Percentiles rank a stretch among this genome's conserved stretches.
Conservation (phyloP, 2,329 filamentous ascomycete genomes). For the Lecanicillium sp. region DNA sequence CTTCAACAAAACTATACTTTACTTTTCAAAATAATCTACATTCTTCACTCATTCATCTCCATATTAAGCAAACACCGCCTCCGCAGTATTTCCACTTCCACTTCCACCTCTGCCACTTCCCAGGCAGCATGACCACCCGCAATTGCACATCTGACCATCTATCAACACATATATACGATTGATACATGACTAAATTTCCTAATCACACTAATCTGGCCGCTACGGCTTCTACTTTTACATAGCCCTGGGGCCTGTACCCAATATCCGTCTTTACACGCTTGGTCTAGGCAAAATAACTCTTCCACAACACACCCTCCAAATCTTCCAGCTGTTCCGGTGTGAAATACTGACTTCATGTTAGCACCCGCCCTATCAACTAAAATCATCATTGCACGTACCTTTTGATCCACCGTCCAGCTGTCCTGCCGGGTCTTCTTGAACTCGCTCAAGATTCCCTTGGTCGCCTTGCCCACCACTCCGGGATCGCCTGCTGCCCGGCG, state of each 20-base stretch:
- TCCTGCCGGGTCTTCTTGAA: slow-evolving; percentile 99
- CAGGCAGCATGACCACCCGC: too few species aligned
- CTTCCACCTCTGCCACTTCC: background rate
- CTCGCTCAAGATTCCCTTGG: slow-evolving; percentile 87
- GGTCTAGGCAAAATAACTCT: slow-evolving; percentile 83
- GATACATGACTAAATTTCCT: too few species aligned
- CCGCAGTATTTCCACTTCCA: slow-evolving; percentile 7
- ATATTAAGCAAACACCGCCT: slow-evolving; percentile 3
- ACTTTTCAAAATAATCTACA: background rate
- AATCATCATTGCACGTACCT: slow-evolving; percentile 57
- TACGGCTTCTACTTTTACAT: background rate
- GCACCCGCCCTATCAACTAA: slow-evolving; percentile 16
- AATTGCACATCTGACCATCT: background rate
- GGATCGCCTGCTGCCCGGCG: slow-evolving; percentile 80
- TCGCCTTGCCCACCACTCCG: slow-evolving; percentile 90
- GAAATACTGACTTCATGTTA: slow-evolving; percentile 56
- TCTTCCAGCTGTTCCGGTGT: slow-evolving; percentile 90
- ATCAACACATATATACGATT: background rate
- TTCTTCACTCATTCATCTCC: background rate
- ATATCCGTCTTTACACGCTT: background rate
- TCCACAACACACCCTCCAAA: slow-evolving; percentile 94
- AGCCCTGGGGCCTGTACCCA: background rate
- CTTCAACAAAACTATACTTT: background rate
- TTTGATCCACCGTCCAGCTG: slow-evolving; percentile 96
- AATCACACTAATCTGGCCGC: too few species aligned